Evolutionary conservation across 2,329 filamentous ascomycete genomes (phyloP).

Genomic region (Rhinocladiella mackenziei): DNA sequence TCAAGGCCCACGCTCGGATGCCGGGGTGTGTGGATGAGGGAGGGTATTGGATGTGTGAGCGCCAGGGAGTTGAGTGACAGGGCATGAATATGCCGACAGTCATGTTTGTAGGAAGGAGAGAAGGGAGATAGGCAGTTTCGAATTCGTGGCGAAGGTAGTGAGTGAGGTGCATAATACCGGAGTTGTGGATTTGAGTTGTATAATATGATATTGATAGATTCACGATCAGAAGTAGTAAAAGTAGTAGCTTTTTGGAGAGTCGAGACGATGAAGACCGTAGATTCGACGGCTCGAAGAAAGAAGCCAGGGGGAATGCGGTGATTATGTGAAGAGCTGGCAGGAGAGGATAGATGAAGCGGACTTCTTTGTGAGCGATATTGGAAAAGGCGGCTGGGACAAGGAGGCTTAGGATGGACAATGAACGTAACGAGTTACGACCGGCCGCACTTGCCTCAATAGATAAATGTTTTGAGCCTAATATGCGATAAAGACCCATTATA

Average conservation of each 20-base stretch:
- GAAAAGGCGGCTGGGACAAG: conserved; percentile 64
- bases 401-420: conserved; percentile 57
- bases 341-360: conserved; percentile 92
- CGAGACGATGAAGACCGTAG: conserved; percentile 36
- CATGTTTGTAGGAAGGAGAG: conserved; percentile 34
- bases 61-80: conserved; percentile 95
- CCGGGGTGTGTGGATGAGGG: conserved; percentile 29
- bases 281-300: conserved; percentile 6
- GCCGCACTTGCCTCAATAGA: conserved; percentile 16
- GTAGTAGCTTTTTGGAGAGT: conserved; percentile 50
- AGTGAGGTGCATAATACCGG: conserved; percentile 71
- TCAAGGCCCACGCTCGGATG: conserved; percentile 76
- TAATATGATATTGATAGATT: conserved; percentile 73
- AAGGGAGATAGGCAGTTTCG: conserved; percentile 52
- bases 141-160: conserved; percentile 71
- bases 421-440: conserved; percentile 37
- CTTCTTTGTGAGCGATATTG: conserved; percentile 88
- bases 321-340: conserved; percentile 82
- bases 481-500: conserved; percentile 58
- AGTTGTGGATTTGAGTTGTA: conserved; percentile 71
- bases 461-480: conserved; percentile 31
- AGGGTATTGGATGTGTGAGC: conserved; percentile 75
- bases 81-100: conserved; percentile 81
- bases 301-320: conserved; percentile 61
- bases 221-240: conserved; percentile 56